phyloP scores from a whole-genome alignment of 2,329 filamentous ascomycete species.

The Cladophialophora chaetospira region DNA sequence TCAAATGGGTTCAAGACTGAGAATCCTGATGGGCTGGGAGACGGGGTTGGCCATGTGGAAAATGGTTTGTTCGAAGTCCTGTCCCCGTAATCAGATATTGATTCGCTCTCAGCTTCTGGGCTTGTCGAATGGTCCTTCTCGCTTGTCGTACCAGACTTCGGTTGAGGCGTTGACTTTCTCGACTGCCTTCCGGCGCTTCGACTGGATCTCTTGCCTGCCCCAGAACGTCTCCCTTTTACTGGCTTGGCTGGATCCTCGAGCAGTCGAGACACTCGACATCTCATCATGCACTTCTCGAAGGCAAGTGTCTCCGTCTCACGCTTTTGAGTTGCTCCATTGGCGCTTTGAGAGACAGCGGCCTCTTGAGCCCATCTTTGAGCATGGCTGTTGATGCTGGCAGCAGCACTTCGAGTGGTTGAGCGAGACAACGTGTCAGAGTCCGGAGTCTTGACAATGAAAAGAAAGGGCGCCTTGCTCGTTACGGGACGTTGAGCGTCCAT shows the following conservation, averaged over 20 bases:
- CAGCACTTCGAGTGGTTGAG: conserved; percentile 19
- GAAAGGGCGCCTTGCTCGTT: conserved; percentile 4
- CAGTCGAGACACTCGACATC: conserved; percentile 18
- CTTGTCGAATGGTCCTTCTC: not conserved
- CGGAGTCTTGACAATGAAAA: conserved; percentile 13
- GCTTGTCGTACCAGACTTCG: not conserved
- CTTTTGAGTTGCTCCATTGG: not conserved
- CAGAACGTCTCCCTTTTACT: not conserved
- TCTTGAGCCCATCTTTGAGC: conserved; percentile 23
- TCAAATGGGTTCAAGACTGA: conserved; percentile 5
- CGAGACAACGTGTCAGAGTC: conserved; percentile 11
- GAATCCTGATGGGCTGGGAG: not conserved
- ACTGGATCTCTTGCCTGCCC: not conserved
- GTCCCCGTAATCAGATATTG: not conserved
- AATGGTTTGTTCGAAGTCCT: not conserved
- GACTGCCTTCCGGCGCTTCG: not conserved
- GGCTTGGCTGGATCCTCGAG: conserved; percentile 8
- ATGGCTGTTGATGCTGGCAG: conserved; percentile 23
- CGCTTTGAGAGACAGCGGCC: conserved; percentile 1
- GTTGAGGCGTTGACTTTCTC: not conserved
- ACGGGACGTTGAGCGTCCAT: not conserved
- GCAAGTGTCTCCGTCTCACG: conserved; percentile 1
- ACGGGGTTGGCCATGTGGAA: not conserved
- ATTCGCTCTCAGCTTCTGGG: not conserved
- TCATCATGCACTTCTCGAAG: conserved; percentile 19